These are phyloP conservation scores for Sporothrix pseudoabietina DNA, from an alignment of 2,329 filamentous ascomycete species.

Conservation along the genomic window DNA sequence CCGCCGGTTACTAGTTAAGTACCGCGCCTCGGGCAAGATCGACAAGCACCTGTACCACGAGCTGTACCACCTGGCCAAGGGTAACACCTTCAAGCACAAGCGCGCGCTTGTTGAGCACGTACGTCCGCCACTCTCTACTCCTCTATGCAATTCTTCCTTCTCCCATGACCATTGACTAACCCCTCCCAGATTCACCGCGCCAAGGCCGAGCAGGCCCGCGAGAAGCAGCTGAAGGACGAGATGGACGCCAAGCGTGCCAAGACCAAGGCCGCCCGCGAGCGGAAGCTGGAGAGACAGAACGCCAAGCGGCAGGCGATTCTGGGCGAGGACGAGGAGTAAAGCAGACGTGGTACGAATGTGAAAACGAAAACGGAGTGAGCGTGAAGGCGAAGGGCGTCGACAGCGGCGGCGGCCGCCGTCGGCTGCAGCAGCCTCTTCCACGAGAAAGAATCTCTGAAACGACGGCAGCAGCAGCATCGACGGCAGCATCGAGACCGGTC, in stretches of 20 bases:
- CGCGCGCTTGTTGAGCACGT: constrained; percentile 99
- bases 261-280: constrained; percentile 99
- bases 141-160: too few relatives aligned
- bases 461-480: constrained; percentile 10
- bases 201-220: constrained; percentile 98
- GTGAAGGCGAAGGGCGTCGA: constrained; percentile 34
- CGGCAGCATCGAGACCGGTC: constrained; percentile 15
- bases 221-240: constrained; percentile 95
- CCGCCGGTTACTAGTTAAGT: constrained; percentile 98
- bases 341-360: background rate
- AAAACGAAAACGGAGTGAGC: constrained; percentile 8
- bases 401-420: background rate
- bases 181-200: constrained; percentile 94
- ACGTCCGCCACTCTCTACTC: constrained; percentile 53
- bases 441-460: background rate
- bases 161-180: background rate
- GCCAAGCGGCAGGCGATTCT: constrained; percentile 88
- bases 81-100: constrained; percentile 99
- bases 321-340: constrained; percentile 65
- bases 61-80: constrained; percentile 99
- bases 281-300: constrained; percentile 87
- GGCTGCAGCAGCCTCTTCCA: background rate
- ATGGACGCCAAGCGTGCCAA: constrained; percentile 99
- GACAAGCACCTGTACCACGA: constrained; percentile 99
- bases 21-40: constrained; percentile 99